Base-by-base conservation (phyloP, 345 rosid genomes). In the Aquilaria malaccensis region DNA sequence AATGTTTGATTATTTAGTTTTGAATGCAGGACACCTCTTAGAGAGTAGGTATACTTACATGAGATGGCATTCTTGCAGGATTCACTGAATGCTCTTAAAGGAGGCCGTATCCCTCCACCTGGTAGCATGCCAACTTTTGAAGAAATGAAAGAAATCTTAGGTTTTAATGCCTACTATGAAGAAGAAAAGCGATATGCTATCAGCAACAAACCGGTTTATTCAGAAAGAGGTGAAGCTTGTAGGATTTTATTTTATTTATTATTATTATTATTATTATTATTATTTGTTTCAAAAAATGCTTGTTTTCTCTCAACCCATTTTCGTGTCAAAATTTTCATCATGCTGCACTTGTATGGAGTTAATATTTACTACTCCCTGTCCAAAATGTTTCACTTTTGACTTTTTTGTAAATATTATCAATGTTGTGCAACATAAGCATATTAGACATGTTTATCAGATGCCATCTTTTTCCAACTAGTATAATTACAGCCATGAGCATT, bases 91-190 rank as follows among this genome's bases (percentile, higher is more conserved):
- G 97, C 96, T 47, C 82, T 93, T 33, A 89, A 84, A 70, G 85
- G 98, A 68, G 97, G 98, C 30, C 85, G 94, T 45, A 76, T 93
- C 50, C 98, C 95, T 58, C 78, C 94, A 50, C 98, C 97, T 41
- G 96, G 91, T 80, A 93, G 89, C 83, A 85, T 89, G 88, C 85
- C 89, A 10, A 64, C 96, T 52, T 85, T 93, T 52, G 80, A 81
- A 59, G 97, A 89, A 74, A 83, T 93, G 22, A 73, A 87, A 72
- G 88, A 87, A 66, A 76, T 80, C 56, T 75, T 93, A 68, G 97
- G 98, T 58, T 85, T 80, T 71, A 83, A 85, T 2, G 13, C 71
- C 48, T 89, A 89, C 76, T 82, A 79, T 56, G 91, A 89, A 71
- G 98, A 93, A 79, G 91, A 82, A 65, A 82, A 80, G 68, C 87